Percentiles rank a stretch among this genome's conserved stretches.
Conservation (phyloP, 306 rosid species). For the Prunus armeniaca region DNA sequence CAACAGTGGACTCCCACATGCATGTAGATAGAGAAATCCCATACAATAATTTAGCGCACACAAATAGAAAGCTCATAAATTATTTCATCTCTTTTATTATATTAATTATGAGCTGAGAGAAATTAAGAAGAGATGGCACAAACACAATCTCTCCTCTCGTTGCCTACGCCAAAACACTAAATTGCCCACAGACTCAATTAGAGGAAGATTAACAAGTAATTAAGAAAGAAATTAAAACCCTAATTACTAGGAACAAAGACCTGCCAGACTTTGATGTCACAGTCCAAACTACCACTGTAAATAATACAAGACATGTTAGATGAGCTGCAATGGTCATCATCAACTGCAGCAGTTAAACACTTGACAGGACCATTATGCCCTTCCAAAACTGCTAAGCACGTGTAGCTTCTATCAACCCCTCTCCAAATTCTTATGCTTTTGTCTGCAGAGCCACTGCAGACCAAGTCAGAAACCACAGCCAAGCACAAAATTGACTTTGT, state of each 20-base stretch:
- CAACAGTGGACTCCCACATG: background rate
- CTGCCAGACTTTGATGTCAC: constrained; percentile 72
- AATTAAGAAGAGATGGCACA: background rate
- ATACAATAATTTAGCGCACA: background rate
- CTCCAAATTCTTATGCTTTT: constrained; percentile 77
- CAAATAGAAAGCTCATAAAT: background rate
- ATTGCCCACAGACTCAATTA: background rate
- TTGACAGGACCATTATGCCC: constrained; percentile 80
- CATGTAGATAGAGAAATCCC: background rate
- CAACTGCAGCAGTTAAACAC: constrained; percentile 53
- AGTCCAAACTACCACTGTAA: constrained; percentile 82
- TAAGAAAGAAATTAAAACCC: background rate
- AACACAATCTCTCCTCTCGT: constrained; percentile 9
- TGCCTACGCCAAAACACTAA: background rate
- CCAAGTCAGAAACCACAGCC: constrained; percentile 51
- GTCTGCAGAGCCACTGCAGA: constrained; percentile 91
- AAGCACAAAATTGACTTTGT: constrained; percentile 66
- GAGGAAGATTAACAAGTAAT: background rate
- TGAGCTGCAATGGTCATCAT: constrained; percentile 32
- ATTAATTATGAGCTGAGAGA: background rate
- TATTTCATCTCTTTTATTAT: background rate
- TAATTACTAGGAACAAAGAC: constrained; percentile 42
- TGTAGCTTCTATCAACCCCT: constrained; percentile 42
- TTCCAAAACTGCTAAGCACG: constrained; percentile 66
- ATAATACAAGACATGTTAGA: constrained; percentile 31